Percentiles rank a stretch among this genome's conserved stretches.
phyloP scores from a whole-genome alignment of 192 early-diverging fungal genomes.

The Coemansia brasiliensis region DNA sequence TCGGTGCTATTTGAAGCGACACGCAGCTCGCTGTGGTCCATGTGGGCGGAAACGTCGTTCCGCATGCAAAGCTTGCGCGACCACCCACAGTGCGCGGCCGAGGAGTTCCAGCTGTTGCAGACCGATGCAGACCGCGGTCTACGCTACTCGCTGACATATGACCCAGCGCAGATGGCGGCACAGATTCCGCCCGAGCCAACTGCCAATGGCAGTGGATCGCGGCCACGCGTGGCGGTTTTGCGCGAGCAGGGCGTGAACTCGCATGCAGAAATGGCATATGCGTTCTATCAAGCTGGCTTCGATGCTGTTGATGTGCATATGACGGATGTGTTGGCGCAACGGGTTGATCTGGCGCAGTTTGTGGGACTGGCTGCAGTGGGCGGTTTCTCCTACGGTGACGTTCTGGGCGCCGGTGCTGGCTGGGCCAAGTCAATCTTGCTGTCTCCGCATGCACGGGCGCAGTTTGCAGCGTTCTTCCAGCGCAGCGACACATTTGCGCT shows the following conservation, averaged over 20 bases:
- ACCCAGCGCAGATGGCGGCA: constrained; percentile 50
- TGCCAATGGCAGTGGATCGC: background rate
- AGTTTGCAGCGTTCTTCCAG: constrained; percentile 81
- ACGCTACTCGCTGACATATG: constrained; percentile 76
- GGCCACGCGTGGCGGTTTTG: constrained; percentile 88
- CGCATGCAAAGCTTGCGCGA: constrained; percentile 88
- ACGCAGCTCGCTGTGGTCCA: constrained; percentile 72
- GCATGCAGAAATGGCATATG: constrained; percentile 91
- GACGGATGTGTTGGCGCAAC: constrained; percentile 82
- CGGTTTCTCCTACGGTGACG: constrained; percentile 99
- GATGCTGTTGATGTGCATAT: constrained; percentile 96
- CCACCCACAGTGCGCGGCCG: constrained; percentile 79
- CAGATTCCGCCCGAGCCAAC: constrained; percentile 20
- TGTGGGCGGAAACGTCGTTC: constrained; percentile 92
- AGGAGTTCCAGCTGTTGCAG: constrained; percentile 77
- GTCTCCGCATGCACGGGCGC: constrained; percentile 64
- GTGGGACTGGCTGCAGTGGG: constrained; percentile 91
- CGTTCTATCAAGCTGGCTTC: constrained; percentile 94
- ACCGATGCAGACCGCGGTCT: constrained; percentile 78
- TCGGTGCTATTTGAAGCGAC: constrained; percentile 57
- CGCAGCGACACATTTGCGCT: constrained; percentile 90
- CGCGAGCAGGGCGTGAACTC: constrained; percentile 99
- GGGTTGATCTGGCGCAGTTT: constrained; percentile 68
- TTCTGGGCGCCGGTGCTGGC: constrained; percentile 96
- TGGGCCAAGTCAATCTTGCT: constrained; percentile 94